Conservation (phyloP, 208 protist genomes). For the Leishmania braziliensis region DNA sequence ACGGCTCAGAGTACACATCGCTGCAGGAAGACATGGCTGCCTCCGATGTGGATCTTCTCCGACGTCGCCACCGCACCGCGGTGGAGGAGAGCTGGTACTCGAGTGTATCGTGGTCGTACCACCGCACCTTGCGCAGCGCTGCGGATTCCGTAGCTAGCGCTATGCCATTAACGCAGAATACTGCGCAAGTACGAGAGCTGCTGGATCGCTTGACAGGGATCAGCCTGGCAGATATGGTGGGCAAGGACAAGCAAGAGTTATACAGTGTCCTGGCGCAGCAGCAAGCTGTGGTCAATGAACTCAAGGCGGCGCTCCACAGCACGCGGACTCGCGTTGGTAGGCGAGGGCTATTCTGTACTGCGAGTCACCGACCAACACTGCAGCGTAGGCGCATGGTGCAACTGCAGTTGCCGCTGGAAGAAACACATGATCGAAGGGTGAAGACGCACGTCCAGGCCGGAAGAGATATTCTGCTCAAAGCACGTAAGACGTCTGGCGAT, state of each 20-base stretch:
- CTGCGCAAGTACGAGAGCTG: constrained; percentile 12
- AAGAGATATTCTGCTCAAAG: not conserved
- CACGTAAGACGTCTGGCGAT: not conserved
- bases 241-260: constrained; percentile 29
- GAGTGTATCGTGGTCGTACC: constrained; percentile 26
- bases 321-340: no score
- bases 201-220: constrained; percentile 3
- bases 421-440: not conserved
- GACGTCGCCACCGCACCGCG: constrained; percentile 1
- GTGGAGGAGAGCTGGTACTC: constrained; percentile 42
- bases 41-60: constrained; percentile 7
- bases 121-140: constrained; percentile 1
- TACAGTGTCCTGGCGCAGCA: constrained; percentile 40
- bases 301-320: constrained; percentile 23
- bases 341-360: not conserved
- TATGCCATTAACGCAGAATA: not conserved
- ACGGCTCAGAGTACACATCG: constrained; percentile 15
- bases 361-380: not conserved
- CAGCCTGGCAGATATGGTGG: constrained; percentile 4
- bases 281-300: constrained; percentile 43
- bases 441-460: no score
- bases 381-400: constrained; percentile 9
- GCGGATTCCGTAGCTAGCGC: not conserved
- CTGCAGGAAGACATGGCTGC: constrained; percentile 19
- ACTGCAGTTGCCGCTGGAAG: not conserved